phyloP scores from a whole-genome alignment of 768 basidiomycete species.

The Trametes gibbosa region DNA sequence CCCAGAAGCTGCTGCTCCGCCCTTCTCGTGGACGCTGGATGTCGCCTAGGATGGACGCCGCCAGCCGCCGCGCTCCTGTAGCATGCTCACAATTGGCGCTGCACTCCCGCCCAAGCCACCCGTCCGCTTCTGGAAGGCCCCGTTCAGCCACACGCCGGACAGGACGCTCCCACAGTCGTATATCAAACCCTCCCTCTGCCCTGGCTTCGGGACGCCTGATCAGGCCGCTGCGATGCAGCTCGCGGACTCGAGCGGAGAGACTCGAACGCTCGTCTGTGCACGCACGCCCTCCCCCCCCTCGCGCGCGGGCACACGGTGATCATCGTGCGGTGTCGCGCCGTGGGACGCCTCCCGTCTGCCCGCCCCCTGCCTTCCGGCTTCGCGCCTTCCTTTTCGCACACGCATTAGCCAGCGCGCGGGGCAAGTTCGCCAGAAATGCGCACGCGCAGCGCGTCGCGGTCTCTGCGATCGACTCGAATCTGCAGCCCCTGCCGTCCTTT shows the following conservation, averaged over 20 bases:
- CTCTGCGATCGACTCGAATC: no score
- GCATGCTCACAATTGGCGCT: no score
- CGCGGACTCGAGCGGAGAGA: conserved; percentile 4
- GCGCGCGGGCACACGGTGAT: background rate
- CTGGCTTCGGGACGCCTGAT: background rate
- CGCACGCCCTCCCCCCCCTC: background rate
- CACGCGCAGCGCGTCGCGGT: background rate
- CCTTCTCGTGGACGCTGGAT: no score
- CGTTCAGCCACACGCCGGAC: background rate
- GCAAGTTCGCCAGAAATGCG: background rate
- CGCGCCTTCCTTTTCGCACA: background rate
- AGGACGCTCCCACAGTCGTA: background rate
- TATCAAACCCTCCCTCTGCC: conserved; percentile 12
- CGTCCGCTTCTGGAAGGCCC: background rate
- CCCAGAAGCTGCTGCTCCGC: no score
- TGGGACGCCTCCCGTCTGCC: background rate
- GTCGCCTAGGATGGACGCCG: no score
- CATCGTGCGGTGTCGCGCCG: background rate
- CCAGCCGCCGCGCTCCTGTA: no score
- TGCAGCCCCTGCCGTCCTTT: no score
- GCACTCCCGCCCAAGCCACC: background rate
- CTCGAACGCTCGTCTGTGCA: background rate
- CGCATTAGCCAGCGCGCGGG: background rate
- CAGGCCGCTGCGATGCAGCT: background rate
- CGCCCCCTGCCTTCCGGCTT: no score